Evolutionary conservation across 495 filamentous ascomycete genomes (phyloP), one percentile per base, ranked within the genome.

Genomic region (Aspergillus cristatus): DNA sequence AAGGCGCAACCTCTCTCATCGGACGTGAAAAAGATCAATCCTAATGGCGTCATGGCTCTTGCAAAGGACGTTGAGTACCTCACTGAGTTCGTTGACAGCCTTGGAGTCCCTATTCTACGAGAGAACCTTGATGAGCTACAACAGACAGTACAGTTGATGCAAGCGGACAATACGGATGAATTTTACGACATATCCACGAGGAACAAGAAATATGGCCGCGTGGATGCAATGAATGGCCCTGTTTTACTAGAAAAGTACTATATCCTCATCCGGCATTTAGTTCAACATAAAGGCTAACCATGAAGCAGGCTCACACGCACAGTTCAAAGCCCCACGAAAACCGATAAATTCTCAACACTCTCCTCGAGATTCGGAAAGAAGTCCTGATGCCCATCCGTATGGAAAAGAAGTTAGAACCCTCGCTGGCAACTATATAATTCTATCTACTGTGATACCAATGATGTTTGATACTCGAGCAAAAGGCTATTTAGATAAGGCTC

Each of bases 171-270:
- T 46, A 77, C 86, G 7, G 88, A 97, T 46, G 88, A 94, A 54
- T 97, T 93, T 53, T 99, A 88, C 54, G 91, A 97, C 52, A 77
- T 86, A 25, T 79, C 79, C 2, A 84, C 75, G 0, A 61, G 87
- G 33, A 94, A 93, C 59, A 85, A 81, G 68, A 91, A 94, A 58
- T 99, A 94, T 52, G 83, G 86, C 3, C 79, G 81, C 34, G 91
- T 99, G n/a, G 84, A 96, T 60, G 78, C 81, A 26, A 65, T 86
- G 58, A 86, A 89, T 54, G 91, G 90, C 0, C 85, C 87, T 0
- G 58, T 84, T 10, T 52, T 99, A 43, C 57, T 96, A 18, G 88
- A 96, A 62, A 98, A 98, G 86, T 85, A 67, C 43, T n/a, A 71
- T 57, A 32, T 7, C 18, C 13, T 13, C 22, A 24, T 8, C 20